Evolutionary conservation across 169 alveolate species (phyloP).

Genomic region (Cryptosporidium sp.): DNA sequence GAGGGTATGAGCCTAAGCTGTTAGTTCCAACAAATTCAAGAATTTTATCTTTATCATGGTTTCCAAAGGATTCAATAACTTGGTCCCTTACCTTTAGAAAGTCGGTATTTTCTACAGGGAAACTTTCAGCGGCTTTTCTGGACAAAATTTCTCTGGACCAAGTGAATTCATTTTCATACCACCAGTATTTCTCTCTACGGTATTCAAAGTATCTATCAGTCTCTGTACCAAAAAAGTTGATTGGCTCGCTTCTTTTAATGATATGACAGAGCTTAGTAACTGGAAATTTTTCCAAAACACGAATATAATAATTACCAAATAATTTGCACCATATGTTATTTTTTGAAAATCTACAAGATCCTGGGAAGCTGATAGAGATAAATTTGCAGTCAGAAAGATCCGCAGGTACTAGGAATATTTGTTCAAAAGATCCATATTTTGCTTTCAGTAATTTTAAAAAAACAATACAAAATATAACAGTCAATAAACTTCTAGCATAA

Average conservation of each 20-base stretch:
- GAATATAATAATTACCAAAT: not conserved
- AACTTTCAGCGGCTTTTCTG: not conserved
- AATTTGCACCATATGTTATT: not conserved
- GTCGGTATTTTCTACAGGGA: not conserved
- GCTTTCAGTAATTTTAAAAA: not conserved
- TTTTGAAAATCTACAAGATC: not conserved
- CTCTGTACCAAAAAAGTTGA: constrained; percentile 15
- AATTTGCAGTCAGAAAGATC: constrained; percentile 40
- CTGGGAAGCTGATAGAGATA: constrained; percentile 22
- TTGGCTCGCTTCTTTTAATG: not conserved
- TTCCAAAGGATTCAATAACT: constrained; percentile 9
- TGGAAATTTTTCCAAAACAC: not conserved
- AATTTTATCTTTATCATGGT: constrained; percentile 17
- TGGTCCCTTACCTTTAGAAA: not conserved
- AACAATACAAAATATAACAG: constrained; percentile 19
- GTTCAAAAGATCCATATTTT: constrained; percentile 26
- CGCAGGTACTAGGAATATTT: constrained; percentile 26
- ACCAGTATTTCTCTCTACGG: constrained; percentile 47
- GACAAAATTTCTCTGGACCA: constrained; percentile 58
- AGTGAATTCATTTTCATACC: constrained; percentile 25
- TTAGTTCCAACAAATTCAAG: constrained; percentile 51
- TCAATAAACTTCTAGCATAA: constrained; percentile 53
- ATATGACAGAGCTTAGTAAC: not conserved
- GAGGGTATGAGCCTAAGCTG: not conserved
- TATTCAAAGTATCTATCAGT: constrained; percentile 17